Percentiles rank a stretch among this genome's conserved stretches.
phyloP scores from a whole-genome alignment of 2,329 filamentous ascomycete species.

The Phaeoacremonium minimum region DNA sequence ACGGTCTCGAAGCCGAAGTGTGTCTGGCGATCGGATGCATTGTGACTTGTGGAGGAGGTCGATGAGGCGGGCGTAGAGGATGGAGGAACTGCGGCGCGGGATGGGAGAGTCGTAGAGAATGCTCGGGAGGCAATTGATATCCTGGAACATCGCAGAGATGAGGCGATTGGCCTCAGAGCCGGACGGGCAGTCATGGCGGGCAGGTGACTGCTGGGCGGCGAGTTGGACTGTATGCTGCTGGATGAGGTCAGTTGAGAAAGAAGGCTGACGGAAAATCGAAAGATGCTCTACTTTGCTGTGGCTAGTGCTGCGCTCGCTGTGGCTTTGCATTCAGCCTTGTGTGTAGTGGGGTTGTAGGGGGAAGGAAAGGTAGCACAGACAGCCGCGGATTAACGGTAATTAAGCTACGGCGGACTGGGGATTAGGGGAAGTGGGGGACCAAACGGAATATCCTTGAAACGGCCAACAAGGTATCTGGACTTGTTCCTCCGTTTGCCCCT shows the following conservation, averaged over 20 bases:
- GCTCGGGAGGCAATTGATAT: no score
- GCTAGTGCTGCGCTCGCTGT: neutral
- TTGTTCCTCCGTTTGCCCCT: no score
- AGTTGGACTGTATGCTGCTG: neutral
- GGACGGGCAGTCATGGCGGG: slow-evolving; percentile 4
- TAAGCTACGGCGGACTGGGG: no score
- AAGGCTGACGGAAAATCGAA: slow-evolving; percentile 4
- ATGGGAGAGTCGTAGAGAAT: slow-evolving; percentile 4
- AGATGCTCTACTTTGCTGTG: neutral
- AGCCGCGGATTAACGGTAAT: no score
- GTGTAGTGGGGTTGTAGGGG: no score
- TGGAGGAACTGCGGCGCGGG: slow-evolving; percentile 1
- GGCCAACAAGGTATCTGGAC: no score
- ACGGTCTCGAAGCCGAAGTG: slow-evolving; percentile 91
- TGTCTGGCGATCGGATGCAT: slow-evolving; percentile 55
- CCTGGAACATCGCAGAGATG: neutral
- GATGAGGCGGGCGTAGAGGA: slow-evolving; percentile 12
- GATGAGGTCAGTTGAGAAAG: slow-evolving; percentile 1
- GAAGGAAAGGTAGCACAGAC: no score
- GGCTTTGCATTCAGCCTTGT: slow-evolving; percentile 1
- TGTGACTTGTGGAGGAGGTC: slow-evolving; percentile 14
- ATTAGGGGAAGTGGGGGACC: no score
- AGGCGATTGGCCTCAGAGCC: slow-evolving; percentile 1
- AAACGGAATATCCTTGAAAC: no score
- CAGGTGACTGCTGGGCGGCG: neutral